Percentiles rank a stretch among this genome's conserved stretches.
These are phyloP conservation scores for Mycosphaerelloides madeirae DNA, from an alignment of 2,329 filamentous ascomycete genomes.

Conservation along the genomic window DNA sequence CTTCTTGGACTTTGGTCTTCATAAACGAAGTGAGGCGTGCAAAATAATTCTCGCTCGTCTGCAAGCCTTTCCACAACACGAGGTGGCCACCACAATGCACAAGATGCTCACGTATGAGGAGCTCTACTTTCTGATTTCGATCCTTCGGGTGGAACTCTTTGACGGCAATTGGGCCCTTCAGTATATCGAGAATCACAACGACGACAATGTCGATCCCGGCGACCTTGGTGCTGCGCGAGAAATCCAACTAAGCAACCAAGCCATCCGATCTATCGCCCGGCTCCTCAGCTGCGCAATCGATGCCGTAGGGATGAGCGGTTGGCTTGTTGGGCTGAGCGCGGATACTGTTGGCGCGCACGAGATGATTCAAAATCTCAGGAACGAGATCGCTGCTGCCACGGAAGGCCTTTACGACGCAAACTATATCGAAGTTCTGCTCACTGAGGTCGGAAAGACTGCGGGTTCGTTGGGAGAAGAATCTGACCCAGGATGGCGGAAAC, in stretches of 20 bases:
- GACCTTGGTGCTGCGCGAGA: constrained; percentile 55
- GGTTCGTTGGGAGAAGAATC: not conserved
- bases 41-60: constrained; percentile 67
- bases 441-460: constrained; percentile 1
- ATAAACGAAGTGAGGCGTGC: constrained; percentile 59
- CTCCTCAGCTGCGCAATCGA: constrained; percentile 70
- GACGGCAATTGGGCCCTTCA: constrained; percentile 71
- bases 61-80: constrained; percentile 57
- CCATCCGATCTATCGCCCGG: constrained; percentile 66
- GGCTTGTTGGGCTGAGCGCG: constrained; percentile 59
- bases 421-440: not conserved
- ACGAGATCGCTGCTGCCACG: constrained; percentile 65
- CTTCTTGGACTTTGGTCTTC: constrained; percentile 60
- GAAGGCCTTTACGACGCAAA: constrained; percentile 8
- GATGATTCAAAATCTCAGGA: constrained; percentile 60
- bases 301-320: constrained; percentile 68
- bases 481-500: not conserved
- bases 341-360: constrained; percentile 56
- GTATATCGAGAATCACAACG: constrained; percentile 56
- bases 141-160: constrained; percentile 68
- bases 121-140: constrained; percentile 64
- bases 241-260: constrained; percentile 57
- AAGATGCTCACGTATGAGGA: constrained; percentile 61
- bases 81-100: constrained; percentile 61
- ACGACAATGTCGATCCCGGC: constrained; percentile 53